Evolutionary conservation across 2,329 filamentous ascomycete species (phyloP).

Genomic region (Neocucurbitaria cava): DNA sequence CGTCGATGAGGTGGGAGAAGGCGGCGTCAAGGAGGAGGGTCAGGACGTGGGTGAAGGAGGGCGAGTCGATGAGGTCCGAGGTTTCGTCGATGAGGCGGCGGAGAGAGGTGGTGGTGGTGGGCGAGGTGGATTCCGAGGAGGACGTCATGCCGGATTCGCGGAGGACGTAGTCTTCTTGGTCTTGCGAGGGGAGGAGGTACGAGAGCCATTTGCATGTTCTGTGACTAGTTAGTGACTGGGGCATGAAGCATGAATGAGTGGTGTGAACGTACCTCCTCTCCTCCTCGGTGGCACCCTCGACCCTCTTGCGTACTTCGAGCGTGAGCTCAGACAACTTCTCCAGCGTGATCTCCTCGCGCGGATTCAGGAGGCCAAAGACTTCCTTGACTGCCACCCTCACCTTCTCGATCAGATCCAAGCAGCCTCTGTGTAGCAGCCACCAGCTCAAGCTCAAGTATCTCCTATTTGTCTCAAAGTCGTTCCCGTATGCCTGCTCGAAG

Average conservation of each 20-base stretch:
- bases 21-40: slow-evolving; percentile 85
- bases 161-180: slow-evolving; percentile 83
- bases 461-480: slow-evolving; percentile 94
- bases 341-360: slow-evolving; percentile 85
- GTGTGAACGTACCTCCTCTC: slow-evolving; percentile 60
- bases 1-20: slow-evolving; percentile 83
- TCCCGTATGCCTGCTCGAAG: slow-evolving; percentile 80
- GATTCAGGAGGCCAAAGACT: slow-evolving; percentile 87
- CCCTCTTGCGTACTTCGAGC: slow-evolving; percentile 79
- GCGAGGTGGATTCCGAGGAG: slow-evolving; percentile 45
- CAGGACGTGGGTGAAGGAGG: slow-evolving; percentile 85
- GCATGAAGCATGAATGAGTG: not conserved
- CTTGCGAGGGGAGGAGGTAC: slow-evolving; percentile 79
- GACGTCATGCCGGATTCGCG: slow-evolving; percentile 79
- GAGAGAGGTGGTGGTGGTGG: slow-evolving; percentile 63
- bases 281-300: slow-evolving; percentile 76
- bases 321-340: slow-evolving; percentile 81
- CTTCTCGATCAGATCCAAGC: slow-evolving; percentile 79
- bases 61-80: slow-evolving; percentile 92
- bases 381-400: slow-evolving; percentile 88
- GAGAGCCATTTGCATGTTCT: slow-evolving; percentile 75
- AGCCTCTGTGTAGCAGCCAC: slow-evolving; percentile 94
- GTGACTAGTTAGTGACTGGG: slow-evolving; percentile 12
- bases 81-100: slow-evolving; percentile 93
- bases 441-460: slow-evolving; percentile 96